A percentile compares a stretch with the other conserved stretches of the same genome.
Conservation (phyloP, 2,329 filamentous ascomycete species). For the Paecilomyces variotii region DNA sequence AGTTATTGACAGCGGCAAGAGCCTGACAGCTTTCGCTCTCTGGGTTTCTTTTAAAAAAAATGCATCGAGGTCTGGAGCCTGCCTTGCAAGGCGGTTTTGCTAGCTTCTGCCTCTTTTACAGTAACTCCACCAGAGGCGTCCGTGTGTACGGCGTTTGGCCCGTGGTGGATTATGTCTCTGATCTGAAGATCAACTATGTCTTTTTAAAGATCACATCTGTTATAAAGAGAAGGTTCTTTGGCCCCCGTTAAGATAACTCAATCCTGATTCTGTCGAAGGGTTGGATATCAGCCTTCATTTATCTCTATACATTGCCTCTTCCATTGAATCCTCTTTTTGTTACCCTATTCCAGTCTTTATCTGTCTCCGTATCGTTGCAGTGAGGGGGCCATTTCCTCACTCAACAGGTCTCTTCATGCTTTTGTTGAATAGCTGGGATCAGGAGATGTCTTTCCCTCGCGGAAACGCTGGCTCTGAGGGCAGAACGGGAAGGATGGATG, state of each 20-base stretch:
- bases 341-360: constrained; percentile 12
- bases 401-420: constrained; percentile 21
- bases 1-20: constrained; percentile 21
- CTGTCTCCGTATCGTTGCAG: constrained; percentile 10
- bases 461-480: constrained; percentile 9
- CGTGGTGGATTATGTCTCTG: constrained; percentile 13
- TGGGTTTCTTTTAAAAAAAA: constrained; percentile 24
- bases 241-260: neutral
- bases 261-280: constrained; percentile 5
- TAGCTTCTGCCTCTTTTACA: constrained; percentile 7
- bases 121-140: constrained; percentile 14
- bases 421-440: constrained; percentile 12
- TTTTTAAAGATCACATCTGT: neutral
- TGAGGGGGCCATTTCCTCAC: constrained; percentile 4
- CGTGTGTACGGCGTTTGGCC: constrained; percentile 11
- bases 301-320: neutral
- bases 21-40: constrained; percentile 15
- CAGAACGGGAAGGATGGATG: constrained; percentile 17
- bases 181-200: neutral
- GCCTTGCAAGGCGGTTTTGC: constrained; percentile 26
- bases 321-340: neutral
- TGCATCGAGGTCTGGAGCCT: constrained; percentile 19
- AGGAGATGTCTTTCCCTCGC: constrained; percentile 21
- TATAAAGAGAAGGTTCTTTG: neutral
- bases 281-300: neutral